These are phyloP conservation scores for Botrytis deweyae DNA, from an alignment of 2,329 filamentous ascomycete genomes.

Conservation along the genomic window DNA sequence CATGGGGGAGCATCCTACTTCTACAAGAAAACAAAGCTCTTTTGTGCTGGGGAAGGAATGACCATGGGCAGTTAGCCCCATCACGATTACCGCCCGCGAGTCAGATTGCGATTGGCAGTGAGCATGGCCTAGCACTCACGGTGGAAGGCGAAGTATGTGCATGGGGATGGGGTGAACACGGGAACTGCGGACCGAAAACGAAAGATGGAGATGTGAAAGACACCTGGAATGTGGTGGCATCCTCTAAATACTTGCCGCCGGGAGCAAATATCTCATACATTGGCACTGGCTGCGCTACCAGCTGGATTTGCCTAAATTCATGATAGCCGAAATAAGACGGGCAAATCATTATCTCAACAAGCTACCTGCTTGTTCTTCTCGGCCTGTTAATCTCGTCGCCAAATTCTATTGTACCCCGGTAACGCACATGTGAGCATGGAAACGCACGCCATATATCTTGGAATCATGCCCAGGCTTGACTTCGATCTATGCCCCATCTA, in stretches of 20 bases:
- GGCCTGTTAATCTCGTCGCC: background rate
- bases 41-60: constrained; percentile 76
- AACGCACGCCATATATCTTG: background rate
- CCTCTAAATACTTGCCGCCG: constrained; percentile 53
- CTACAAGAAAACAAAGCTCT: constrained; percentile 61
- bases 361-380: background rate
- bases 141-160: constrained; percentile 65
- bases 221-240: constrained; percentile 65
- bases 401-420: background rate
- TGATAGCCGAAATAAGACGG: constrained; percentile 1
- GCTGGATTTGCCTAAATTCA: constrained; percentile 59
- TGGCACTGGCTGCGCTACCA: constrained; percentile 88
- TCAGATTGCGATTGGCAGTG: constrained; percentile 79
- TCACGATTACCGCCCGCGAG: constrained; percentile 56
- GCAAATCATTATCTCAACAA: background rate
- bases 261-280: constrained; percentile 57
- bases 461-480: background rate
- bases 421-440: background rate
- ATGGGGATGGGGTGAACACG: constrained; percentile 98
- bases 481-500: background rate
- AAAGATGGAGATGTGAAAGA: constrained; percentile 68
- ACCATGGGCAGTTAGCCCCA: constrained; percentile 79
- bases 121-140: constrained; percentile 78
- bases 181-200: constrained; percentile 77
- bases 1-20: constrained; percentile 81